phyloP scores from a whole-genome alignment of 2,329 filamentous ascomycete species.

The Penicillium palitans region DNA sequence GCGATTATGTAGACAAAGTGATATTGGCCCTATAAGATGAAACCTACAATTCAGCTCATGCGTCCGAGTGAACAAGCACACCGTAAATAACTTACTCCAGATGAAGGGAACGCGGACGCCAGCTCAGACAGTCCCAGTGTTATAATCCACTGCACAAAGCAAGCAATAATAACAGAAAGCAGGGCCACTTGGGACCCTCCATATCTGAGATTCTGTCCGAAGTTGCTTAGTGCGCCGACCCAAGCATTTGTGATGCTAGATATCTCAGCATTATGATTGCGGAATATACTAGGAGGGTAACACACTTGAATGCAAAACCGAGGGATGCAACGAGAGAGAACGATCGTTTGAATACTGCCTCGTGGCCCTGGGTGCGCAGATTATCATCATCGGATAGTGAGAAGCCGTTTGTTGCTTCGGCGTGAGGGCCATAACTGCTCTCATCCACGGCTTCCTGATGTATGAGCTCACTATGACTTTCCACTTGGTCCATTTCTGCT shows the following conservation, averaged over 20 bases:
- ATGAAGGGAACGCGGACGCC: background rate
- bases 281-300: background rate
- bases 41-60: background rate
- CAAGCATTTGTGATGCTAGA: constrained; percentile 27
- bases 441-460: background rate
- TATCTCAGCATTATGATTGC: background rate
- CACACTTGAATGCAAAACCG: constrained; percentile 29
- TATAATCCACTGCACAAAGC: constrained; percentile 25
- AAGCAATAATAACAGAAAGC: constrained; percentile 24
- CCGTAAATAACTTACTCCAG: background rate
- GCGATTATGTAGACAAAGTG: constrained; percentile 33
- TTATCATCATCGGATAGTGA: constrained; percentile 1
- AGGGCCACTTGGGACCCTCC: constrained; percentile 26
- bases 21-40: constrained; percentile 29
- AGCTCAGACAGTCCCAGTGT: background rate
- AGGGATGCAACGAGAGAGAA: constrained; percentile 28
- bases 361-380: constrained; percentile 1
- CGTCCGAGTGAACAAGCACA: background rate
- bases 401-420: background rate
- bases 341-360: constrained; percentile 13
- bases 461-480: background rate
- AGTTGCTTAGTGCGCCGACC: constrained; percentile 25
- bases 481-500: background rate
- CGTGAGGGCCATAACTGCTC: background rate
- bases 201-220: constrained; percentile 27